phyloP scores from a whole-genome alignment of 2,329 filamentous ascomycete genomes.

The Amphichorda felina region DNA sequence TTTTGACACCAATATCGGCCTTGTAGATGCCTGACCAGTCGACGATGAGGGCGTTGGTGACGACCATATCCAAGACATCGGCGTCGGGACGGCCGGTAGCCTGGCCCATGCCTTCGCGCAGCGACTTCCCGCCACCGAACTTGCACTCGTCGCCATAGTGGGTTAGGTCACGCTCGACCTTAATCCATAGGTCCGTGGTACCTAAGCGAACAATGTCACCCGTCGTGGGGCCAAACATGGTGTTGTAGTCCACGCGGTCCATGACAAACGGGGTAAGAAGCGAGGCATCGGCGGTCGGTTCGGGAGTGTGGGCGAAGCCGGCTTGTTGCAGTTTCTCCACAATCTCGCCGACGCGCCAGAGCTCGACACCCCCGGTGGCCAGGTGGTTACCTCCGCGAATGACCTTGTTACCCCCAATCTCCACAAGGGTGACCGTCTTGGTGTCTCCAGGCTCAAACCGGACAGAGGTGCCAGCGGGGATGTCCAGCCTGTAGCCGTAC shows the following conservation, averaged over 20 bases:
- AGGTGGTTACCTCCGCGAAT: slow-evolving; percentile 79
- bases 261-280: slow-evolving; percentile 51
- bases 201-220: slow-evolving; percentile 78
- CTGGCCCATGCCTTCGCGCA: slow-evolving; percentile 94
- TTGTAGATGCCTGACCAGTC: slow-evolving; percentile 94
- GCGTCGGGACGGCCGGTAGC: slow-evolving; percentile 63
- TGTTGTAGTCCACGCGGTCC: slow-evolving; percentile 65
- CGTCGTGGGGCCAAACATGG: slow-evolving; percentile 88
- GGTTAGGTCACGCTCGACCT: slow-evolving; percentile 78
- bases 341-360: slow-evolving; percentile 51
- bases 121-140: slow-evolving; percentile 88
- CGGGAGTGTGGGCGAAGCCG: slow-evolving; percentile 67
- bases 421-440: slow-evolving; percentile 80
- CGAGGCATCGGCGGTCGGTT: slow-evolving; percentile 42
- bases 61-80: slow-evolving; percentile 70
- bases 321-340: slow-evolving; percentile 53
- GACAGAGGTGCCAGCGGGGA: slow-evolving; percentile 81
- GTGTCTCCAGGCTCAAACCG: slow-evolving; percentile 90
- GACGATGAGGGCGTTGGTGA: slow-evolving; percentile 81
- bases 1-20: slow-evolving; percentile 87
- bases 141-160: slow-evolving; percentile 87
- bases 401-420: slow-evolving; percentile 69
- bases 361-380: slow-evolving; percentile 60
- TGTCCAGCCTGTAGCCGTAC: slow-evolving; percentile 80
- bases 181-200: slow-evolving; percentile 78